Conservation (phyloP, 371 early-diverging fungal genomes). For the Mucor indicus region DNA sequence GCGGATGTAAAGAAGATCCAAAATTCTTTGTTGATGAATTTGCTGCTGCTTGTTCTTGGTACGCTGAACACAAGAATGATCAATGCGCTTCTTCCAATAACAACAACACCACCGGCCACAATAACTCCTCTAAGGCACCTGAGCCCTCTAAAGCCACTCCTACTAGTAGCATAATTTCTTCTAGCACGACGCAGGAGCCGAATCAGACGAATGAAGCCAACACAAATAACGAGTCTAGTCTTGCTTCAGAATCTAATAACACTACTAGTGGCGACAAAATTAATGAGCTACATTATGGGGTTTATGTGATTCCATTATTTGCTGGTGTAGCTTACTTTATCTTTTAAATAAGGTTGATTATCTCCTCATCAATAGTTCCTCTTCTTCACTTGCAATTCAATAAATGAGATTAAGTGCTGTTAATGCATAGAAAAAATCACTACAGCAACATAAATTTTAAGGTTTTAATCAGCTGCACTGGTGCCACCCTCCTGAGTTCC, state of each 20-base stretch:
- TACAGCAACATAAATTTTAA: no score
- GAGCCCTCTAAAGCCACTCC: neutral
- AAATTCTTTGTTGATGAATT: constrained; percentile 19
- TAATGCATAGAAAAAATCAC: no score
- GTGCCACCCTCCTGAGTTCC: no score
- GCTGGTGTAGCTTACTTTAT: constrained; percentile 13
- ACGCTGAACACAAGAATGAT: constrained; percentile 18
- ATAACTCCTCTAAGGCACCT: neutral
- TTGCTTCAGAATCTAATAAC: neutral
- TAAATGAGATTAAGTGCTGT: no score
- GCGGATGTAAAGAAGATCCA: constrained; percentile 15
- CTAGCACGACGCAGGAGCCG: neutral
- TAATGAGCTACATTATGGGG: constrained; percentile 5
- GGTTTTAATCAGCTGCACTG: no score
- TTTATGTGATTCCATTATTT: constrained; percentile 3
- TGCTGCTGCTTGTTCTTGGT: constrained; percentile 27
- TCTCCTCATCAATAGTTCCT: neutral
- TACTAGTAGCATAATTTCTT: neutral
- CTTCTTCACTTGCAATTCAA: no score
- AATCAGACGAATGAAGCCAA: neutral
- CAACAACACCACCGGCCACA: neutral
- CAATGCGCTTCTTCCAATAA: constrained; percentile 2
- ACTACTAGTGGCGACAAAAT: constrained; percentile 3
- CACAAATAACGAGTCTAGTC: neutral
- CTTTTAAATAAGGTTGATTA: neutral